Base-by-base conservation (phyloP, 257 asterid genomes). In the Lantana camara region DNA sequence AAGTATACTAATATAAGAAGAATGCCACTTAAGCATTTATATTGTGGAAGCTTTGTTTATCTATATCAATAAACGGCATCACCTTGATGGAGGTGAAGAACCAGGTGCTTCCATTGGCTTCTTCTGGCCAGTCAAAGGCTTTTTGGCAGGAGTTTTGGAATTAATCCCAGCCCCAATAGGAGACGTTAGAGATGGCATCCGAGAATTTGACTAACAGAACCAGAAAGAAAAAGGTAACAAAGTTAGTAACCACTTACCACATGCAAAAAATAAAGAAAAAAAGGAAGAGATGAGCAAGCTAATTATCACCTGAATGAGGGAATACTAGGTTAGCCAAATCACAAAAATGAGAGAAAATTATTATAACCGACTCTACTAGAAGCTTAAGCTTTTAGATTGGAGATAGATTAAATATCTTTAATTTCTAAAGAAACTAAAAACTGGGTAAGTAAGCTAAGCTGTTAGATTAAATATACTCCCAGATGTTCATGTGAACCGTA, bases 71-170 rank as follows among this genome's bases (percentile, higher is more conserved):
- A 61, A 42, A 56, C 24, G 53, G 52, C 50, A 65, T 71, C 72
- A 93, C 99, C 99, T 85, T 74, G 95, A 74, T 60, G 94, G 88
- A 71, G 95, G 96, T 1, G 96, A 86, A 29, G 97, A 90, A 70
- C 91, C 93, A 30, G 87, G 86, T 46, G 85, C 65, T 67, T 90
- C 96, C 73, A 81, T 73, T 57, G 90, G 95, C 82, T 88, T 93
- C 84, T 93, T 93, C 78, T 85, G 96, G 58, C 97, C 91, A 67
- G 73, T 76, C 37, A 76, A 59, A 67, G 87, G 84, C 64, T 84
- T 93, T 77, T 85, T 88, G 6, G 71, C 62, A 48, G 83, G 75
- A 60, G 71, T 69, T 79, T 88, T 93, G 61, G 85, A 72, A 50
- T 55, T 83, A 77, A 71, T 83, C 74, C 80, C 89, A 53, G 73